Percentiles rank a stretch among this genome's conserved stretches.
These are phyloP conservation scores for Sporothrix luriei DNA, from an alignment of 2,329 filamentous ascomycete genomes.

Conservation along the genomic window DNA sequence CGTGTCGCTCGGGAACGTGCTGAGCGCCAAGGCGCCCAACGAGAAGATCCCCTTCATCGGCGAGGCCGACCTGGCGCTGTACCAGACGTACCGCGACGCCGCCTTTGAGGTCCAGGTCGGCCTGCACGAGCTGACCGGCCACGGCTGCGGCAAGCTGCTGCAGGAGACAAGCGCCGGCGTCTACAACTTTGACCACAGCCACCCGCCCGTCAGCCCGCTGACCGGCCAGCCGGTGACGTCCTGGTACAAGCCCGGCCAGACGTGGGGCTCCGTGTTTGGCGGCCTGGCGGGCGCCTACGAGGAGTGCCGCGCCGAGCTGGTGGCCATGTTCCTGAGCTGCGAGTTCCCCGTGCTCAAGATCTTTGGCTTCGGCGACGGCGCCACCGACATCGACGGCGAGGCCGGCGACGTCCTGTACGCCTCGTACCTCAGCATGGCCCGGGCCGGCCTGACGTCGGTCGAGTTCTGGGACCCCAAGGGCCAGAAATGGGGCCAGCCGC, in stretches of 20 bases:
- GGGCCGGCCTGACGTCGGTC: slow-evolving; percentile 82
- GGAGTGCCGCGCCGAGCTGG: slow-evolving; percentile 90
- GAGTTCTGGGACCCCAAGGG: slow-evolving; percentile 95
- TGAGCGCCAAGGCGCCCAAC: slow-evolving; percentile 87
- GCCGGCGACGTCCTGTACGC: slow-evolving; percentile 87
- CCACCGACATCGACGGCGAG: slow-evolving; percentile 68
- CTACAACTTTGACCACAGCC: slow-evolving; percentile 85
- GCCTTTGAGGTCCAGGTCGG: slow-evolving; percentile 96
- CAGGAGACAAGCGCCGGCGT: slow-evolving; percentile 81
- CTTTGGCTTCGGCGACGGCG: slow-evolving; percentile 86
- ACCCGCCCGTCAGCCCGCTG: slow-evolving; percentile 79
- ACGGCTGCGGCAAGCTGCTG: slow-evolving; percentile 90
- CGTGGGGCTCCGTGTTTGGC: slow-evolving; percentile 91
- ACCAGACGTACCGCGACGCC: slow-evolving; percentile 78
- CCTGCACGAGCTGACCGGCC: slow-evolving; percentile 82
- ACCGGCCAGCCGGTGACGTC: slow-evolving; percentile 75
- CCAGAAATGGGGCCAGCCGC: slow-evolving; percentile 88
- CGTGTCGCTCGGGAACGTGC: slow-evolving; percentile 88
- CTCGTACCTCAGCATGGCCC: slow-evolving; percentile 89
- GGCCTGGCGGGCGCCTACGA: slow-evolving; percentile 86
- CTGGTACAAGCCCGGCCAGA: slow-evolving; percentile 94
- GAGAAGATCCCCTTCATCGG: slow-evolving; percentile 91
- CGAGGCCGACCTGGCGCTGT: slow-evolving; percentile 74
- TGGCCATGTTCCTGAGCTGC: slow-evolving; percentile 87
- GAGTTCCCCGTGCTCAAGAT: slow-evolving; percentile 87